Conservation (phyloP, 2,329 filamentous ascomycete species). For the Colletotrichum siamense region DNA sequence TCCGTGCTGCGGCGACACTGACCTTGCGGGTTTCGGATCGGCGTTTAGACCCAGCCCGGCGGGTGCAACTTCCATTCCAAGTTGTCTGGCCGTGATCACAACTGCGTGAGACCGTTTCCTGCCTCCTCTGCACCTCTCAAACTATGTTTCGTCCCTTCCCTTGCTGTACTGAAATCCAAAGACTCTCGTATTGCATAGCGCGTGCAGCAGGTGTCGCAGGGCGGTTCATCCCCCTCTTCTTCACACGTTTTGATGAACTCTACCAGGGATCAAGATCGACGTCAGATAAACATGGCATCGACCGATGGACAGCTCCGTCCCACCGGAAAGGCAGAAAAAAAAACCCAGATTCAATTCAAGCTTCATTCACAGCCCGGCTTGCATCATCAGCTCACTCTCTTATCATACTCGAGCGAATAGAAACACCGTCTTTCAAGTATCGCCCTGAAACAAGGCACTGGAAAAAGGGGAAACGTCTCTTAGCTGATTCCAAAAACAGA, state of each 20-base stretch:
- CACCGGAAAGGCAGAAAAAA: not conserved
- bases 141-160: not conserved
- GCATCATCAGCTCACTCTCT: not conserved
- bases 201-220: not conserved
- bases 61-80: not conserved
- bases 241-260: not conserved
- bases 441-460: slow-evolving; percentile 10
- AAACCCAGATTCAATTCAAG: not conserved
- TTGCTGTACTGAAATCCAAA: not conserved
- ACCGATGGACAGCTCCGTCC: not conserved
- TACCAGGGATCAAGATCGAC: not conserved
- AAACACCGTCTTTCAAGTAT: not conserved
- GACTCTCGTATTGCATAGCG: not conserved
- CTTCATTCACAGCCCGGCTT: not conserved
- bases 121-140: not conserved
- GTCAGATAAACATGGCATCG: not conserved
- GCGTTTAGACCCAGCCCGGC: not conserved
- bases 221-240: not conserved
- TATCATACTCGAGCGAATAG: not conserved
- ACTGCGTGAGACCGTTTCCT: not conserved
- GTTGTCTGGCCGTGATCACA: not conserved
- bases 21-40: not conserved
- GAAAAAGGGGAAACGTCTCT: not conserved
- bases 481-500: not conserved
- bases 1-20: not conserved